Evolutionary conservation across 768 basidiomycete species (phyloP), one percentile per base, ranked within the genome.

Genomic region (Amanita fuliginea): DNA sequence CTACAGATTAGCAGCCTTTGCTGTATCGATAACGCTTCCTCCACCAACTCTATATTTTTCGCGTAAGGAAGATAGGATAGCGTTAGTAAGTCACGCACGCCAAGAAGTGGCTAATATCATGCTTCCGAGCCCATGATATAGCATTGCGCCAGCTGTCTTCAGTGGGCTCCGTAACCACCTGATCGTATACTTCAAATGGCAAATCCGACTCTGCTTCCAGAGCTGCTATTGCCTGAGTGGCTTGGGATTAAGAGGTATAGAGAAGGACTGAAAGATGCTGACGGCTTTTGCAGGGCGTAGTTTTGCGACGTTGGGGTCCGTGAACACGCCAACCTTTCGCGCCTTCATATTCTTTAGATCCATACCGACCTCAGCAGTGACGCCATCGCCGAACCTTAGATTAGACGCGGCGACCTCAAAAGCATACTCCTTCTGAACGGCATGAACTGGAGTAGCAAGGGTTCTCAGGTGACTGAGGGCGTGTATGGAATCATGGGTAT

Each of bases 11-110:
- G 95, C 93, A 6, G 92, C 80, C 63, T 98, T 98, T 47, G 93
- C 88, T 0, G 93, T 96, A 62, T 96, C 94, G 60, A 96, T 96
- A 21, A 91, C 88, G 58, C 87, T 91, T 55, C 91, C 91, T n/a
- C 91, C 91, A 53, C 91, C 90, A 26, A 93, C 83, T 35, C 89
- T 87, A 55, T n/a, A 34, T n/a, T 42, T 14, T 43, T 54, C 16
- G 42, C 44, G 47, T 30, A 7, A 26, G 16, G 8, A 39, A 35
- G 19, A 19, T 9, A 18, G 32, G 11, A 35, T 13, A 1, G 14
- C 21, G 24, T 24, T 33, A 43, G 42, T 6, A 10, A 34, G 36
- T 21, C 48, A 32, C 32, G 72, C 57, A 90, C 89, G 89, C 91
- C 18, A 92, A 68, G 69, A 93, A 96, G 62, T 97, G 95, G 57